Percentiles rank a stretch among this genome's conserved stretches.
phyloP scores from a whole-genome alignment of 164 flowering plant species.

The Cinnamomum micranthum region DNA sequence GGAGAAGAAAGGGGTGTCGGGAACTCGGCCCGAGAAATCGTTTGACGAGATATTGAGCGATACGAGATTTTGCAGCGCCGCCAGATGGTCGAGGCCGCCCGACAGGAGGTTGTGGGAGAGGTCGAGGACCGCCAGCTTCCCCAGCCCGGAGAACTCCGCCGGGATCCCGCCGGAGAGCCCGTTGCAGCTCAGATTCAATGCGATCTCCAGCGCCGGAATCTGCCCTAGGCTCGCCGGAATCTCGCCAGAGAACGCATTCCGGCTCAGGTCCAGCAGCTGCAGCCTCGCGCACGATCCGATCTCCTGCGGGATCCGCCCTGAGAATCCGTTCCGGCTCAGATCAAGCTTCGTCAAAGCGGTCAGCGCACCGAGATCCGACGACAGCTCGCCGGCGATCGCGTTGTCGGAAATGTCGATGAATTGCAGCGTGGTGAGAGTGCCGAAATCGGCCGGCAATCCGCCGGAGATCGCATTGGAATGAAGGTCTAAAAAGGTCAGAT shows the following conservation, averaged over 20 bases:
- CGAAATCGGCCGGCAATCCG: conserved; percentile 50
- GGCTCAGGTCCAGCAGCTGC: conserved; percentile 65
- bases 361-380: conserved; percentile 45
- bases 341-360: conserved; percentile 60
- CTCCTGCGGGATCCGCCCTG: conserved; percentile 67
- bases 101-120: conserved; percentile 73
- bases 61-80: conserved; percentile 79
- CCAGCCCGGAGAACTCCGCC: conserved; percentile 47
- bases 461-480: conserved; percentile 72
- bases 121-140: conserved; percentile 70
- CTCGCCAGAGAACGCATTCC: conserved; percentile 62
- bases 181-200: conserved; percentile 84
- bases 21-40: conserved; percentile 79
- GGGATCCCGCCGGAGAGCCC: conserved; percentile 70
- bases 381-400: conserved; percentile 50
- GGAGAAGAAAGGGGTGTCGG: conserved; percentile 74
- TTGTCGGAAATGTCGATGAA: conserved; percentile 73
- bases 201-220: conserved; percentile 70
- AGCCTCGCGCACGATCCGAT: conserved; percentile 60
- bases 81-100: conserved; percentile 52
- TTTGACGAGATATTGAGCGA: conserved; percentile 82
- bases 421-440: conserved; percentile 50
- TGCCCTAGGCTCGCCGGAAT: conserved; percentile 70
- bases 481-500: conserved; percentile 74
- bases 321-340: conserved; percentile 52